A percentile compares a stretch with the other conserved stretches of the same genome.
Evolutionary conservation across 2,329 filamentous ascomycete species (phyloP).

Genomic region (Fusarium sp.): DNA sequence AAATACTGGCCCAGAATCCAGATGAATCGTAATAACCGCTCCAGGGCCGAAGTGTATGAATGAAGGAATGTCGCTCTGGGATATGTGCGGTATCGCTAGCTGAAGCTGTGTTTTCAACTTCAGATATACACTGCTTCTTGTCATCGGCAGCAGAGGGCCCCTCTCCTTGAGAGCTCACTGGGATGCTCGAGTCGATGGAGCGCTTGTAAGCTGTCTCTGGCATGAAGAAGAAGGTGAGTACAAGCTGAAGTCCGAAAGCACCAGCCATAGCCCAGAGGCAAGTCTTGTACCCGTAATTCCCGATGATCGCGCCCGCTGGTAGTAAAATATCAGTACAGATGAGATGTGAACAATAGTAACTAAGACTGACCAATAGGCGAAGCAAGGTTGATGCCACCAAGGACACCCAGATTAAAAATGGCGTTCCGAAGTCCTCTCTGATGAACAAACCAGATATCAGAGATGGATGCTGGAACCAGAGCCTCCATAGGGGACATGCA

Average conservation of each 20-base stretch:
- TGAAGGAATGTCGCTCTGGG: not conserved
- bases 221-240: not conserved
- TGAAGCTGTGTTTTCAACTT: not conserved
- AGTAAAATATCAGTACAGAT: rapidly evolving
- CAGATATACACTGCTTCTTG: not conserved
- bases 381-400: not conserved
- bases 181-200: rapidly evolving
- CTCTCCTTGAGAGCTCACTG: rapidly evolving
- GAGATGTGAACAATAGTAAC: rapidly evolving
- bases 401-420: not conserved
- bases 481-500: not conserved
- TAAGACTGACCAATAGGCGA: not conserved
- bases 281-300: not conserved
- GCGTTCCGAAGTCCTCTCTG: not conserved
- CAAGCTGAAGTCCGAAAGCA: not conserved
- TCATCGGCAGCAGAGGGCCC: rapidly evolving
- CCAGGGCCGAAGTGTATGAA: not conserved
- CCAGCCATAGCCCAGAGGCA: not conserved
- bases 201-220: not conserved
- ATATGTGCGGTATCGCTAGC: rapidly evolving
- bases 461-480: not conserved
- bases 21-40: not conserved
- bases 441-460: not conserved
- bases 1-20: not conserved
- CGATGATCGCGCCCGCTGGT: not conserved